These are phyloP conservation scores for Globisporangium camurandrum DNA, from an alignment of 352 stramenopile species.

Conservation along the genomic window DNA sequence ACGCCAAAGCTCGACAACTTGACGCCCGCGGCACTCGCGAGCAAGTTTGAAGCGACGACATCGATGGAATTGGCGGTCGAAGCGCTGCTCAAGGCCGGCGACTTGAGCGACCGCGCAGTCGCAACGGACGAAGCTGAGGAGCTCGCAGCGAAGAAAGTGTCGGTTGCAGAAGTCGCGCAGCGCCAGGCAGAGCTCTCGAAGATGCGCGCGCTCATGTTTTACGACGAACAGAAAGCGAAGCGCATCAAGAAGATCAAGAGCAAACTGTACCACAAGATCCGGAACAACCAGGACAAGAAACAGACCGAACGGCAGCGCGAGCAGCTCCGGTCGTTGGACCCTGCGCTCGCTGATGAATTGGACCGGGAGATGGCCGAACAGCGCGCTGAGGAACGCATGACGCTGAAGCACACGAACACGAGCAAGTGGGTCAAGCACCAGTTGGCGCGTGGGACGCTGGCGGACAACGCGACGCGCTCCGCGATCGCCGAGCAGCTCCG, in stretches of 20 bases:
- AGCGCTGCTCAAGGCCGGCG: conserved; percentile 47
- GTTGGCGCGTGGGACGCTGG: conserved; percentile 86
- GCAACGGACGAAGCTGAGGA: conserved; percentile 66
- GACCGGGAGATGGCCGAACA: conserved; percentile 87
- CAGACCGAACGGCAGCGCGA: conserved; percentile 83
- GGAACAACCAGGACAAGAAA: conserved; percentile 90
- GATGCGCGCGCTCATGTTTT: conserved; percentile 96
- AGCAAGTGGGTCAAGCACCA: conserved; percentile 95
- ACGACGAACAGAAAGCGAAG: conserved; percentile 97
- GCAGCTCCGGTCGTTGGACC: conserved; percentile 69
- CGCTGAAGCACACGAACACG: conserved; percentile 97
- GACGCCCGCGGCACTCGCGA: conserved; percentile 81
- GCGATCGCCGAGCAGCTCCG: conserved; percentile 87
- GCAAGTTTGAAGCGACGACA: conserved; percentile 91
- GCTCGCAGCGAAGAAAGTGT: conserved; percentile 66
- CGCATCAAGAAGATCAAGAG: conserved; percentile 99
- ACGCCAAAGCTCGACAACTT: conserved; percentile 66
- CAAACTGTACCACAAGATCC: conserved; percentile 98
- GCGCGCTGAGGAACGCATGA: conserved; percentile 95
- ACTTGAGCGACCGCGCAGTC: conserved; percentile 49
- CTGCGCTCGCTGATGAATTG: conserved; percentile 55
- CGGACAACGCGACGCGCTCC: conserved; percentile 88
- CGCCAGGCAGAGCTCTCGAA: conserved; percentile 92
- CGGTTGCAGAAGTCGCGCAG: conserved; percentile 67
- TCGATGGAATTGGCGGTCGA: conserved; percentile 85